Base-by-base conservation (phyloP, 257 asterid species). In the Galeopsis tetrahit region DNA sequence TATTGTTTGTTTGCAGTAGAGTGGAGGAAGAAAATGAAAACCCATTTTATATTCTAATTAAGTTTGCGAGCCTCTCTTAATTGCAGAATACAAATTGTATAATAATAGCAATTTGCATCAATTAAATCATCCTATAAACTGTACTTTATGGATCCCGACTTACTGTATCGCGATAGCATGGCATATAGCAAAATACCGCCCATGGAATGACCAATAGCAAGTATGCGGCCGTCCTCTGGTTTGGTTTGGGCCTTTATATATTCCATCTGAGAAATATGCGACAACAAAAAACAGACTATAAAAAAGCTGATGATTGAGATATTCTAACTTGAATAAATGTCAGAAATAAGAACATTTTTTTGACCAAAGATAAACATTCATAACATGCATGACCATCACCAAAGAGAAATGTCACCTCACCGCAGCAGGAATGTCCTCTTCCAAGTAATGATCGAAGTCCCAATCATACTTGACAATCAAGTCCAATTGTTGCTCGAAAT, bases 371-470 rank as follows among this genome's bases (percentile, higher is more conserved):
- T 3, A 61, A 36, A 67, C 11, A 55, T 17, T 74, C 69, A 59
- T 35, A 69, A 71, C 72, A 73, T 77, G 73, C 77, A 78, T 74
- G 66, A 62, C 65, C 71, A 74, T 63, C 79, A 68, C 78, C 72
- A 79, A 73, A 83, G 88, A 83, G 59, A 79, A 77, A 87, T 72
- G 95, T 85, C 96, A 87, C 96, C 98, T 95, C 97, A 95, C 98
- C 99, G 84, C 99, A 78, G 92, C 88, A 79, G 99, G 99, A 77
- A 90, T 86, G 63, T 95, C 99, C 83, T 93, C 96, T 79, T 95
- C 97, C 85, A 95, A 86, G 82, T 90, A 88, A 81, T 90, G 91
- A 84, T 95, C 99, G 13, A 95, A 95, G 90, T 90, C 99, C 98
- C 98, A 95, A 75, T 95, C 92, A 82, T 88, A 95, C 69, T 79